Percentiles rank a stretch among this genome's conserved stretches.
Conservation (phyloP, 805 yeast genomes). For the Candida chilensis region DNA sequence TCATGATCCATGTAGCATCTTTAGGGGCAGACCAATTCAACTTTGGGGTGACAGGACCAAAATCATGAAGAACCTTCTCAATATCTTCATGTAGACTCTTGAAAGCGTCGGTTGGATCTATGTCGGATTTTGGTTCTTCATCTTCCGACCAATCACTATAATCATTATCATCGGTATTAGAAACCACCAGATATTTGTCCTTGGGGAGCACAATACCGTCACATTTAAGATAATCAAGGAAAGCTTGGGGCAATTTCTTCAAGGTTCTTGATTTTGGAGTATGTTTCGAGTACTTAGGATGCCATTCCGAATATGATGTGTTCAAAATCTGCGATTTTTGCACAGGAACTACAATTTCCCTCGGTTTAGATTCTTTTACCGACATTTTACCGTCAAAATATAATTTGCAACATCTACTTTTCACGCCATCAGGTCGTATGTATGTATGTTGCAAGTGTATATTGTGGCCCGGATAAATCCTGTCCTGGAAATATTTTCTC, state of each 20-base stretch:
- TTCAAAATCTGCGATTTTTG: conserved; percentile 38
- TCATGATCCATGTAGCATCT: conserved; percentile 88
- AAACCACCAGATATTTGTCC: conserved; percentile 24
- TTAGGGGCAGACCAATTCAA: conserved; percentile 96
- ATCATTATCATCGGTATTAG: conserved; percentile 47
- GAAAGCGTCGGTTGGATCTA: conserved; percentile 42
- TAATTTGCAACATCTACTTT: no score
- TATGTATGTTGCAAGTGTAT: no score
- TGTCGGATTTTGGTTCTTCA: conserved; percentile 11
- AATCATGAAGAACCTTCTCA: conserved; percentile 28
- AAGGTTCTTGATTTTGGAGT: conserved; percentile 44
- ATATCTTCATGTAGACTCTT: conserved; percentile 51
- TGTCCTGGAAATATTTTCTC: no score
- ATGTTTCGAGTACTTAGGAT: conserved; percentile 33
- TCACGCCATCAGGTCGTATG: no score
- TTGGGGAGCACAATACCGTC: conserved; percentile 64
- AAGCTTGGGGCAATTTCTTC: conserved; percentile 47
- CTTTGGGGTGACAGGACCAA: conserved; percentile 73
- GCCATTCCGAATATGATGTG: conserved; percentile 57
- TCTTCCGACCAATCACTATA: conserved; percentile 70
- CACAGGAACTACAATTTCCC: no score
- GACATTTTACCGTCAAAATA: no score
- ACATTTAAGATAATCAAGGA: conserved; percentile 48
- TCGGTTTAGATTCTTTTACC: no score
- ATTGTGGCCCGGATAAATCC: no score